Percentiles rank a stretch among this genome's conserved stretches.
These are phyloP conservation scores for Carex scoparia DNA, from an alignment of 176 grass and related monocot species.

Conservation along the genomic window DNA sequence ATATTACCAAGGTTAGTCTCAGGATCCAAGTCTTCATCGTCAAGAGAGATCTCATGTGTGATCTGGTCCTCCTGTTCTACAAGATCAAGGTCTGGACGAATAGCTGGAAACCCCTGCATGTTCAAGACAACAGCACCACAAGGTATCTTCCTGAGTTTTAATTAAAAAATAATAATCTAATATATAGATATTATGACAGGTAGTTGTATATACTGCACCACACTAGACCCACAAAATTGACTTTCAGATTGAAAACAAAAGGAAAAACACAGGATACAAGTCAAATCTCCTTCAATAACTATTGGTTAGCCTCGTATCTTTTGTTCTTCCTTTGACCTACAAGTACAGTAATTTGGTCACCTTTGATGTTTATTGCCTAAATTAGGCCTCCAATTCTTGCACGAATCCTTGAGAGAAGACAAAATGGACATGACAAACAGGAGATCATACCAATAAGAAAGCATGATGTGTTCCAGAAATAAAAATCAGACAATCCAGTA, in stretches of 20 bases:
- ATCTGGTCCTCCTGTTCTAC: constrained; percentile 97
- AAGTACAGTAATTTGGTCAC: background rate
- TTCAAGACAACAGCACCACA: constrained; percentile 14
- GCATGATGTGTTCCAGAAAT: background rate
- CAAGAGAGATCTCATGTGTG: constrained; percentile 84
- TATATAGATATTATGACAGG: background rate
- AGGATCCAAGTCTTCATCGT: constrained; percentile 77
- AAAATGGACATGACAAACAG: background rate
- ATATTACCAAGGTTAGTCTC: constrained; percentile 74
- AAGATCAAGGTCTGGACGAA: constrained; percentile 86
- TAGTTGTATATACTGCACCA: background rate
- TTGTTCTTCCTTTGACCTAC: background rate
- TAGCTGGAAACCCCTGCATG: constrained; percentile 81
- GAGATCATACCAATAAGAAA: background rate
- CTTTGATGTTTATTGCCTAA: background rate
- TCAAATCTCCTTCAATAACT: background rate
- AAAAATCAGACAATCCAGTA: background rate
- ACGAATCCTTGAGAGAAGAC: background rate
- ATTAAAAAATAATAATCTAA: background rate
- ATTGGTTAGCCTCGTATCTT: background rate
- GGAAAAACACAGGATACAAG: background rate
- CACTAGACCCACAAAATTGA: background rate
- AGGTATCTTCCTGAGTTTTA: constrained; percentile 1
- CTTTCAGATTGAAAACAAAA: background rate
- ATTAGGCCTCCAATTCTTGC: background rate